A percentile compares a stretch with the other conserved stretches of the same genome.
phyloP scores from a whole-genome alignment of 805 yeast species.

The Debaryomyces castellii region DNA sequence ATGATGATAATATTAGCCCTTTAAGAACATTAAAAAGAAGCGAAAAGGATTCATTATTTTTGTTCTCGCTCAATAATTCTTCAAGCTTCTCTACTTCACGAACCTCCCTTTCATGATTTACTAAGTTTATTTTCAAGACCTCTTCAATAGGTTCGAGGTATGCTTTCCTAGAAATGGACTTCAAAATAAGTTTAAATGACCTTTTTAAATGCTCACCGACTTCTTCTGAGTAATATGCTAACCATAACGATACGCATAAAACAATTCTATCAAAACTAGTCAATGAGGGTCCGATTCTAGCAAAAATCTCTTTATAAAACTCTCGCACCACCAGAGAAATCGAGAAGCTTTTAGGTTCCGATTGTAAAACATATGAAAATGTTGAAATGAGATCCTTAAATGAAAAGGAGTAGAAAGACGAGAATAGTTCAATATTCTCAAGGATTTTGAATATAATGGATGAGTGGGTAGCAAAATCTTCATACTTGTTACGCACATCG shows the following conservation, averaged over 20 bases:
- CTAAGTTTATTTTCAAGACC: conserved; percentile 8
- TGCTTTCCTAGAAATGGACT: background rate
- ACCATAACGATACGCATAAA: conserved; percentile 41
- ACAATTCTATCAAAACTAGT: conserved; percentile 43
- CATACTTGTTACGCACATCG: conserved; percentile 43
- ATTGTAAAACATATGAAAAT: conserved; percentile 14
- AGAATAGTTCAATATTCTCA: conserved; percentile 33
- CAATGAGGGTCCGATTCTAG: conserved; percentile 47
- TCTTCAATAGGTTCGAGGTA: background rate
- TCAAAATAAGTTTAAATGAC: conserved; percentile 11
- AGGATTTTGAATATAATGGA: conserved; percentile 51
- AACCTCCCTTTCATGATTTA: conserved; percentile 6
- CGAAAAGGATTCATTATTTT: conserved; percentile 17
- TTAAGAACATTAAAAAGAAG: conserved; percentile 12
- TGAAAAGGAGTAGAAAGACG: conserved; percentile 59
- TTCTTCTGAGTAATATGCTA: conserved; percentile 22
- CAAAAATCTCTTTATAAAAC: conserved; percentile 49
- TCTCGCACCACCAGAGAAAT: conserved; percentile 27
- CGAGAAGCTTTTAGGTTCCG: conserved; percentile 11
- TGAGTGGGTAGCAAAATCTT: conserved; percentile 55
- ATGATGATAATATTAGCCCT: conserved; percentile 5
- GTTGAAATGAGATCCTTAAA: conserved; percentile 30
- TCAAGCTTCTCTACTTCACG: conserved; percentile 6
- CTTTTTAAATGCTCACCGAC: conserved; percentile 21
- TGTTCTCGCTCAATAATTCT: conserved; percentile 8